A percentile compares a stretch with the other conserved stretches of the same genome.
Evolutionary conservation across 1,139 yeast genomes (phyloP).

Genomic region (Barnettozyma hawaiiensis): DNA sequence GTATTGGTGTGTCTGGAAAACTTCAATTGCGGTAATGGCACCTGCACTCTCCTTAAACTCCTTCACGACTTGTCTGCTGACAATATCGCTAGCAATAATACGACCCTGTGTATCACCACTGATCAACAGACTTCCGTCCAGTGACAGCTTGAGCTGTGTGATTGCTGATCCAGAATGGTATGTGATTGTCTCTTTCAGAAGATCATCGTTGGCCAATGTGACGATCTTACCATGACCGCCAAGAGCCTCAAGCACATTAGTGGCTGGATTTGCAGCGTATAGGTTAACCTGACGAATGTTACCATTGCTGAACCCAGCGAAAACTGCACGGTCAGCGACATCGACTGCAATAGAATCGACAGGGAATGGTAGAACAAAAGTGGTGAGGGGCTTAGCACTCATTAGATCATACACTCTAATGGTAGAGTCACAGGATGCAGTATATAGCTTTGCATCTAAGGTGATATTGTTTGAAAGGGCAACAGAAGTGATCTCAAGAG

Average conservation of each 20-base stretch:
- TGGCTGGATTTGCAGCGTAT: slow-evolving; percentile 41
- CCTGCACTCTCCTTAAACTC: slow-evolving; percentile 48
- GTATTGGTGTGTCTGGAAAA: slow-evolving; percentile 24
- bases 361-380: slow-evolving; percentile 60
- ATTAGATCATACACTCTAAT: slow-evolving; percentile 56
- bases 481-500: slow-evolving; percentile 67
- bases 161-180: slow-evolving; percentile 47
- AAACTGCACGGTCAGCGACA: slow-evolving; percentile 73
- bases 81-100: slow-evolving; percentile 63
- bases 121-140: slow-evolving; percentile 70
- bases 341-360: slow-evolving; percentile 63
- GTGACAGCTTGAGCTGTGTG: slow-evolving; percentile 51
- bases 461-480: slow-evolving; percentile 45
- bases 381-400: slow-evolving; percentile 44
- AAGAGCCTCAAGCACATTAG: slow-evolving; percentile 44
- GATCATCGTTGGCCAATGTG: slow-evolving; percentile 46
- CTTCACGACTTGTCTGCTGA: slow-evolving; percentile 70
- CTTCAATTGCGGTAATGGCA: slow-evolving; percentile 33
- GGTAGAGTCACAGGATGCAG: slow-evolving; percentile 74
- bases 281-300: slow-evolving; percentile 51
- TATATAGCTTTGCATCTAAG: slow-evolving; percentile 59
- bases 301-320: slow-evolving; percentile 67
- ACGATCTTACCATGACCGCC: slow-evolving; percentile 53
- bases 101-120: slow-evolving; percentile 73
- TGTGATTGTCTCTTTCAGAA: slow-evolving; percentile 48